Percentiles rank a stretch among this genome's conserved stretches.
These are phyloP conservation scores for Gossypium laxum DNA, from an alignment of 441 rosid genomes.

Conservation along the genomic window DNA sequence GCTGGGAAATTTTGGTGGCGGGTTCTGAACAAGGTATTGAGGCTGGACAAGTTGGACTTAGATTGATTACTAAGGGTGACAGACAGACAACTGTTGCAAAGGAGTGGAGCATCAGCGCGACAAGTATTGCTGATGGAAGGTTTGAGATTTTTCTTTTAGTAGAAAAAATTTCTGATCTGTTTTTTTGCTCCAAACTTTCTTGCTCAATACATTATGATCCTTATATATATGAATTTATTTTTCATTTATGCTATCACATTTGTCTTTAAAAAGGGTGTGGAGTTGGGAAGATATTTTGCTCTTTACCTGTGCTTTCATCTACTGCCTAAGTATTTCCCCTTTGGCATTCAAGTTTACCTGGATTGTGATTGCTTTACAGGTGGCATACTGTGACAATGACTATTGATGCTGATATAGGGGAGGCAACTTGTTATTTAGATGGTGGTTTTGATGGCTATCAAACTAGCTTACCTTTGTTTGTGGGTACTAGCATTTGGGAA, in stretches of 20 bases:
- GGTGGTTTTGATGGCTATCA: constrained; percentile 95
- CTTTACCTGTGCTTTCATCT: background rate
- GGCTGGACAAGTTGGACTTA: constrained; percentile 98
- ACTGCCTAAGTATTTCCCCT: background rate
- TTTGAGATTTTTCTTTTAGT: constrained; percentile 23
- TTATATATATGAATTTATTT: background rate
- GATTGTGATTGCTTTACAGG: constrained; percentile 38
- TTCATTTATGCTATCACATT: background rate
- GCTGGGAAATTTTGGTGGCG: constrained; percentile 99
- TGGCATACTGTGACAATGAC: constrained; percentile 99
- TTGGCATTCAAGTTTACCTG: constrained; percentile 1
- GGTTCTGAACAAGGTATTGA: constrained; percentile 99
- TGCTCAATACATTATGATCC: background rate
- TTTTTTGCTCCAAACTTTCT: background rate
- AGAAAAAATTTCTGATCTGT: background rate
- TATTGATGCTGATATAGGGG: constrained; percentile 85
- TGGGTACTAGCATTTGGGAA: constrained; percentile 75
- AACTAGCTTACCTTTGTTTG: constrained; percentile 58
- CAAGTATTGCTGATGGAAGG: constrained; percentile 99
- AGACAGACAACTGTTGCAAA: constrained; percentile 79
- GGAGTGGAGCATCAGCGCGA: constrained; percentile 97
- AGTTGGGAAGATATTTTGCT: background rate
- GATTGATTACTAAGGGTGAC: constrained; percentile 88
- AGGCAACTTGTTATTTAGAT: constrained; percentile 94
- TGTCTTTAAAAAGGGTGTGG: background rate